Evolutionary conservation across 2,329 filamentous ascomycete genomes (phyloP).

Genomic region (Aspergillus amoenus): DNA sequence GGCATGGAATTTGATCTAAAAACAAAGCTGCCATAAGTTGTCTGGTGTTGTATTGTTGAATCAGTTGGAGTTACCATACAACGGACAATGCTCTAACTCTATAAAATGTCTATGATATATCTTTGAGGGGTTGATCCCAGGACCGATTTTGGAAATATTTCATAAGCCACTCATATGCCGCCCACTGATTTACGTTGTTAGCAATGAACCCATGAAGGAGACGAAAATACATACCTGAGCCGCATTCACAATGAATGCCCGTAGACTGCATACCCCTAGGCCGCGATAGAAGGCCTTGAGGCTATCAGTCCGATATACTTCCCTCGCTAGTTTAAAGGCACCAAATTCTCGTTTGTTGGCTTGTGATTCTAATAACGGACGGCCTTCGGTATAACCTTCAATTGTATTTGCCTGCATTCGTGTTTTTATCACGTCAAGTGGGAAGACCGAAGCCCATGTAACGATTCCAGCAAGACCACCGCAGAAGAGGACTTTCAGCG

Average conservation of each 20-base stretch:
- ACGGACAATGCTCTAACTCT: not conserved
- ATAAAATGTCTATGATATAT: slow-evolving; percentile 2
- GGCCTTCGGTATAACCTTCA: slow-evolving; percentile 23
- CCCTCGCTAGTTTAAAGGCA: slow-evolving; percentile 63
- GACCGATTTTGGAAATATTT: slow-evolving; percentile 30
- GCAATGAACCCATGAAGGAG: not conserved
- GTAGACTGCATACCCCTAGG: slow-evolving; percentile 74
- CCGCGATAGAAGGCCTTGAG: slow-evolving; percentile 68
- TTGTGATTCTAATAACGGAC: slow-evolving; percentile 21
- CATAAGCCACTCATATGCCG: slow-evolving; percentile 89
- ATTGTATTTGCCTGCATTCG: slow-evolving; percentile 73
- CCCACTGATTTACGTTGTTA: slow-evolving; percentile 62
- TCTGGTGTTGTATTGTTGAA: not conserved
- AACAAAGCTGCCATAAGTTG: not conserved
- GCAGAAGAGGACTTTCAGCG: slow-evolving; percentile 70
- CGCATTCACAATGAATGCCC: slow-evolving; percentile 91
- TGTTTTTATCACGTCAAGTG: slow-evolving; percentile 89
- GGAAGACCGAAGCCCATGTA: slow-evolving; percentile 89
- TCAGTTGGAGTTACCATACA: not conserved
- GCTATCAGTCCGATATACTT: slow-evolving; percentile 66
- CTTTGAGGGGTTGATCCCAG: slow-evolving; percentile 12
- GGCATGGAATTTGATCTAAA: not conserved
- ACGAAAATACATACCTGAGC: slow-evolving; percentile 55
- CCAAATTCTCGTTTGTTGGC: slow-evolving; percentile 38
- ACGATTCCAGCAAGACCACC: slow-evolving; percentile 84